phyloP scores from a whole-genome alignment of 371 early-diverging fungal genomes.

The Mortierella polycephala region DNA sequence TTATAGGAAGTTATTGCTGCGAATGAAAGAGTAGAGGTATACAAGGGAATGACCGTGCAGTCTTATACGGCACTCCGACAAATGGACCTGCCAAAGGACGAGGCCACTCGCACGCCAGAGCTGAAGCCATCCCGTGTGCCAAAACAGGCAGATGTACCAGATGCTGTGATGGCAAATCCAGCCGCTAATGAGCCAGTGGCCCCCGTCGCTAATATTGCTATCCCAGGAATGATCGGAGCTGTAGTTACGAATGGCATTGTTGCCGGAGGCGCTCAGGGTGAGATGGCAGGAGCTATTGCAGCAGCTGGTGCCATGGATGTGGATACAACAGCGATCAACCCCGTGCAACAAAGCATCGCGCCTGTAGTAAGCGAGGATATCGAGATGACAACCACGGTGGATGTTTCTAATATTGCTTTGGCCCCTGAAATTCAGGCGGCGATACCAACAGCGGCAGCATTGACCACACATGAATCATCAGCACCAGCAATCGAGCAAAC shows the following conservation, averaged over 20 bases:
- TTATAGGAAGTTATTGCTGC: slow-evolving; percentile 40
- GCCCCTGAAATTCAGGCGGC: neutral
- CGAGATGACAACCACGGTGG: slow-evolving; percentile 12
- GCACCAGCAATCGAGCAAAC: neutral
- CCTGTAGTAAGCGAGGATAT: slow-evolving; percentile 13
- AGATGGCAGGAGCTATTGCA: neutral
- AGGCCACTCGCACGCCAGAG: slow-evolving; percentile 34
- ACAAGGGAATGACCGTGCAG: slow-evolving; percentile 36
- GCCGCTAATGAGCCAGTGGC: slow-evolving; percentile 2
- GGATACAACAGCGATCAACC: neutral
- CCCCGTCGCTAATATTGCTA: neutral
- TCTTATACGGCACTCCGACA: slow-evolving; percentile 37
- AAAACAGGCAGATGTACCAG: slow-evolving; percentile 9
- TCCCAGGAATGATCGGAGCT: neutral
- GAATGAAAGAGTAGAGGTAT: slow-evolving; percentile 38
- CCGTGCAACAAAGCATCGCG: neutral
- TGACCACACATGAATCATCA: neutral
- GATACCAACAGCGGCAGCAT: neutral
- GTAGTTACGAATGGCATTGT: neutral
- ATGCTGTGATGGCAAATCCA: neutral
- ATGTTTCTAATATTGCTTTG: neutral
- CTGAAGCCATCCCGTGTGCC: slow-evolving; percentile 28
- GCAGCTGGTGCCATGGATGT: slow-evolving; percentile 10
- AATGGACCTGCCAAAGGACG: slow-evolving; percentile 40
- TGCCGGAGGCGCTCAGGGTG: neutral